Evolutionary conservation across 257 asterid species (phyloP).

Genomic region (Solanum corneliomulleri): DNA sequence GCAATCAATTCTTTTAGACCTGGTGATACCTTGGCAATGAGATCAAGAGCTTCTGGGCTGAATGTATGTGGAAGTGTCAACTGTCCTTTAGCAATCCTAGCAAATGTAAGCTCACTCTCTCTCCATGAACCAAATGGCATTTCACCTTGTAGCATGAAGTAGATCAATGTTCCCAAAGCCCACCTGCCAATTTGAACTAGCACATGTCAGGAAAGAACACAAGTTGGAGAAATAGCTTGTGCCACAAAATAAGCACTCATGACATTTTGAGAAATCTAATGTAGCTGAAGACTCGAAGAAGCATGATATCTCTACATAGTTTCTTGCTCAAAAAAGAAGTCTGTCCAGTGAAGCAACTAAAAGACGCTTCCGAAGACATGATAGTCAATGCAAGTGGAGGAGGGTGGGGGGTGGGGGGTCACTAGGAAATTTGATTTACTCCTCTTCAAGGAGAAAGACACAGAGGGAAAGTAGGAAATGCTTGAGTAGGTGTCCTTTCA

Average conservation of each 20-base stretch:
- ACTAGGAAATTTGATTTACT: background rate
- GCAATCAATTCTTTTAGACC: background rate
- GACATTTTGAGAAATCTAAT: background rate
- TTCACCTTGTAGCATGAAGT: constrained; percentile 91
- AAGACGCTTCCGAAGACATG: background rate
- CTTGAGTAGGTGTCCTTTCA: background rate
- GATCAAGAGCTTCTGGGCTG: constrained; percentile 64
- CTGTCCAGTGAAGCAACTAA: background rate
- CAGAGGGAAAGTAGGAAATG: background rate
- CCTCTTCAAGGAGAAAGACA: background rate
- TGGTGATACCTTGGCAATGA: constrained; percentile 60
- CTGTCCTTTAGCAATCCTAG: constrained; percentile 79
- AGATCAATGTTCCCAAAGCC: constrained; percentile 86
- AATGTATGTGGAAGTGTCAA: constrained; percentile 60
- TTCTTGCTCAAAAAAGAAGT: background rate
- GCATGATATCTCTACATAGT: background rate
- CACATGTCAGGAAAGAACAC: background rate
- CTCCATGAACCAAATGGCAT: constrained; percentile 99
- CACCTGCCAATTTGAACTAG: constrained; percentile 42
- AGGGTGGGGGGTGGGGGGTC: background rate
- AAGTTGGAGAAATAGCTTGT: background rate
- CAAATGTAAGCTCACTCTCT: constrained; percentile 82
- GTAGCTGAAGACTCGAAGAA: background rate
- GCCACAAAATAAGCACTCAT: background rate
- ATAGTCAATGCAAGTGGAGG: background rate